These are phyloP conservation scores for Immersiporthe knoxdaviesiana DNA, from an alignment of 2,329 filamentous ascomycete genomes.

Conservation along the genomic window DNA sequence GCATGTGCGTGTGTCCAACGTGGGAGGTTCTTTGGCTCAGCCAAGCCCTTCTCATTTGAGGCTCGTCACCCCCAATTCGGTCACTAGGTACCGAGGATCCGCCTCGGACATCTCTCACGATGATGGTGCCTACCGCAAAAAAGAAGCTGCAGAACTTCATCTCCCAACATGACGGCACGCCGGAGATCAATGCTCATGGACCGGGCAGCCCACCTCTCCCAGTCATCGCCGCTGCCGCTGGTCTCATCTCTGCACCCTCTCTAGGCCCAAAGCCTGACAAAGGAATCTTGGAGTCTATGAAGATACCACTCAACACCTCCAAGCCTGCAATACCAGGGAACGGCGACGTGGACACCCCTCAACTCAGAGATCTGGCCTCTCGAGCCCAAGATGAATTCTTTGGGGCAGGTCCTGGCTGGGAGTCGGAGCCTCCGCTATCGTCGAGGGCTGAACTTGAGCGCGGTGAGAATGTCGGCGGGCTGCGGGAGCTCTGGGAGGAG, in stretches of 20 bases:
- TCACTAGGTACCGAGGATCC: background rate
- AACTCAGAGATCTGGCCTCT: background rate
- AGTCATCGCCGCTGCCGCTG: conserved; percentile 9
- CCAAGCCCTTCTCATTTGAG: background rate
- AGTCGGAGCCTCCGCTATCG: conserved; percentile 9
- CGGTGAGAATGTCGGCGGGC: conserved; percentile 14
- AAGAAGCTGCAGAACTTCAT: conserved; percentile 42
- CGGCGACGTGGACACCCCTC: background rate
- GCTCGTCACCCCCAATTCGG: background rate
- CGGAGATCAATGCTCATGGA: conserved; percentile 21
- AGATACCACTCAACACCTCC: conserved; percentile 26
- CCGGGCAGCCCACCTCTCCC: conserved; percentile 30
- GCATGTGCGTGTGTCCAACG: background rate
- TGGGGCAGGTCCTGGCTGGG: conserved; percentile 16
- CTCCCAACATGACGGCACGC: conserved; percentile 21
- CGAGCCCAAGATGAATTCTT: background rate
- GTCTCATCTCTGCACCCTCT: conserved; percentile 7
- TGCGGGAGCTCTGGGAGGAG: conserved; percentile 28
- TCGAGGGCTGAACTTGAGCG: background rate
- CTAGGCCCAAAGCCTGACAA: conserved; percentile 14
- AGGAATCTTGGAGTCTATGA: conserved; percentile 15
- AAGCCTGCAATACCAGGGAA: conserved; percentile 9
- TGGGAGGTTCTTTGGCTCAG: conserved; percentile 10
- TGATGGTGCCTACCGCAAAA: conserved; percentile 39
- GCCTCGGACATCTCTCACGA: conserved; percentile 25